Base-by-base conservation (phyloP, 306 rosid species). In the Datisca glomerata region DNA sequence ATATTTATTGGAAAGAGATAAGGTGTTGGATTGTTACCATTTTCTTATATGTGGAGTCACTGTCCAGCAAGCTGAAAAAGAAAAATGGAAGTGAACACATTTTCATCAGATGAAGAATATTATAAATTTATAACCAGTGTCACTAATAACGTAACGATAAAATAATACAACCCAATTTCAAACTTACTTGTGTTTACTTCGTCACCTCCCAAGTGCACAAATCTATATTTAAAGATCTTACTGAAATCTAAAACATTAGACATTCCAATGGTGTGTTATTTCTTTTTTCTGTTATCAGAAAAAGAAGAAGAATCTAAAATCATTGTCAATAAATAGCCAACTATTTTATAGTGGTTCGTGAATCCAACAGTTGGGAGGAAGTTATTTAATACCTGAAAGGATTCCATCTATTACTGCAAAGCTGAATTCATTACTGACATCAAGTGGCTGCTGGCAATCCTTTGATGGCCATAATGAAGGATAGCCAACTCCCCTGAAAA, bases 201-300 rank as follows among this genome's bases (percentile, higher is more conserved):
- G 14, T 68, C 74, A 17, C 74, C 74, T 61, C 74, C 74, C 65
- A 68, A 47, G 61, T 68, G 74, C 18, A 68, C 51, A 39, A 68
- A 68, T 47, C 43, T 68, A 32, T 60, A 68, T 12, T 61, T 68
- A 24, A 68, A 68, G 60, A 68, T 43, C 64, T 68, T 68, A 23
- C 69, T 61, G 48, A 68, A 61, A 55, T 61, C 69, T 68, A 69
- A 41, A 66, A 66, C 27, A 45, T 20, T 18, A 18, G 29, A 44
- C 36, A 44, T 21, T 23, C 21, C 1, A 41, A 13, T 17, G n/a
- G 35, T 8, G 36, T 11, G n/a, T 31, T 31, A 31, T 14, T 31
- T 5, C n/a, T 31, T 31, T 31, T 31, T 11, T 31, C 13, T 31
- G 3, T 8, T 31, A 3, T 14, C 9, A 31, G 9, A 8, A 31